These are phyloP conservation scores for Fusarium vanettenii DNA, from an alignment of 2,329 filamentous ascomycete genomes.

Conservation along the genomic window DNA sequence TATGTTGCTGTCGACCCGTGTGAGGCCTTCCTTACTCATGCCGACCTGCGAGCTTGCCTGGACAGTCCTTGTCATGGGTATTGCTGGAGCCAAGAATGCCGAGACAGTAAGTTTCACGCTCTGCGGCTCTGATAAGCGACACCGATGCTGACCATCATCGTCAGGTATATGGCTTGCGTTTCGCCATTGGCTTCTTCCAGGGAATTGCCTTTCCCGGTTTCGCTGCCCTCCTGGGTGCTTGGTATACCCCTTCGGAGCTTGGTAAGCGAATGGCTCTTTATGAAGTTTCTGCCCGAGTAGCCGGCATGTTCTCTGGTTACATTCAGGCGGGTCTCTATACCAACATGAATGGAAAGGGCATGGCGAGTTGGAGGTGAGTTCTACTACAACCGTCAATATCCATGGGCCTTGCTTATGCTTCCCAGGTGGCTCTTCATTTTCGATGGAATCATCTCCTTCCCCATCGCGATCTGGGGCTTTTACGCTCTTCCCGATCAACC, in stretches of 20 bases:
- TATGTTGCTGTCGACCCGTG: conserved; percentile 15
- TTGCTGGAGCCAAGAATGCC: conserved; percentile 41
- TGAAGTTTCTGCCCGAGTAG: conserved; percentile 35
- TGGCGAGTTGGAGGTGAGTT: conserved; percentile 23
- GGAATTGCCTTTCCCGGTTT: conserved; percentile 42
- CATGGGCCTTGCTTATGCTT: not conserved
- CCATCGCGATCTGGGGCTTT: conserved; percentile 31
- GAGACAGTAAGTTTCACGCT: conserved; percentile 11
- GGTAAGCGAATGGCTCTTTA: conserved; percentile 45
- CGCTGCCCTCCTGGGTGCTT: conserved; percentile 44
- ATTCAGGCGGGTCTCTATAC: conserved; percentile 51
- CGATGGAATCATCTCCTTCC: conserved; percentile 41
- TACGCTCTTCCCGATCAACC: conserved; percentile 28
- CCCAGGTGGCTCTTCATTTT: conserved; percentile 55
- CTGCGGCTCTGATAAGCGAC: too few species aligned
- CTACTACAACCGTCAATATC: fast-evolving
- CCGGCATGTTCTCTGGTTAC: conserved; percentile 47
- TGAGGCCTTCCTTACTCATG: conserved; percentile 47
- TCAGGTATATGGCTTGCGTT: conserved; percentile 44
- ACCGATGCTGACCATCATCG: not conserved
- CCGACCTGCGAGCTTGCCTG: conserved; percentile 45
- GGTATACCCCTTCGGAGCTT: conserved; percentile 47
- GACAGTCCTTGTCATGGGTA: conserved; percentile 40
- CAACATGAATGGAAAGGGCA: conserved; percentile 45
- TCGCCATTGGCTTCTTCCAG: conserved; percentile 48